Evolutionary conservation across 495 filamentous ascomycete species (phyloP).

Genomic region (Lineolata rhizophorae): DNA sequence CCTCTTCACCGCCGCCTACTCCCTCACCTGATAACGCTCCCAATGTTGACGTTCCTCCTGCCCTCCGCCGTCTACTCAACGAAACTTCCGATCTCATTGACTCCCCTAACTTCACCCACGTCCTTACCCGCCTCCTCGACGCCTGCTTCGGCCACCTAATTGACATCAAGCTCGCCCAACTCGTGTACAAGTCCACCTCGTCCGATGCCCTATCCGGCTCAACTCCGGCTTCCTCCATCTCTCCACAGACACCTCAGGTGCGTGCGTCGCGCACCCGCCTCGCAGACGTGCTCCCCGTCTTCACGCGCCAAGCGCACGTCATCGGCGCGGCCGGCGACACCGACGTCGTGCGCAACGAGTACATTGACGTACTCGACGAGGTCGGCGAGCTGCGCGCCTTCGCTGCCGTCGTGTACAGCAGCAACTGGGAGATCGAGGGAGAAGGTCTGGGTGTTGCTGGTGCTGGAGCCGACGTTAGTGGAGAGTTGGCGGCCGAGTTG

Average conservation of each 20-base stretch:
- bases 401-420: constrained; percentile 81
- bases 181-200: constrained; percentile 41
- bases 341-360: constrained; percentile 58
- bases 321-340: constrained; percentile 31
- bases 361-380: constrained; percentile 50
- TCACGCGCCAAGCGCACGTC: constrained; percentile 70
- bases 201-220: too few species aligned
- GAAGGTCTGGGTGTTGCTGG: constrained; percentile 5
- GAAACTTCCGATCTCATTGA: constrained; percentile 93
- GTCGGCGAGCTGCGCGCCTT: constrained; percentile 83
- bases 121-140: constrained; percentile 70
- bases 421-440: constrained; percentile 59
- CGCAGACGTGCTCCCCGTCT: constrained; percentile 66
- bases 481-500: constrained; percentile 1
- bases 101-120: constrained; percentile 67
- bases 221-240: too few species aligned
- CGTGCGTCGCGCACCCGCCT: constrained; percentile 44
- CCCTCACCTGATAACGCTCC: constrained; percentile 5
- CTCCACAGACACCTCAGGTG: too few species aligned
- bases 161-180: constrained; percentile 51
- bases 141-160: constrained; percentile 63
- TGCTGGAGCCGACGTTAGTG: constrained; percentile 9
- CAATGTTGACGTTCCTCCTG: constrained; percentile 22
- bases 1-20: constrained; percentile 16
- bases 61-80: constrained; percentile 71